These are phyloP conservation scores for Penicillium canescens DNA, from an alignment of 495 filamentous ascomycete species.

Conservation along the genomic window DNA sequence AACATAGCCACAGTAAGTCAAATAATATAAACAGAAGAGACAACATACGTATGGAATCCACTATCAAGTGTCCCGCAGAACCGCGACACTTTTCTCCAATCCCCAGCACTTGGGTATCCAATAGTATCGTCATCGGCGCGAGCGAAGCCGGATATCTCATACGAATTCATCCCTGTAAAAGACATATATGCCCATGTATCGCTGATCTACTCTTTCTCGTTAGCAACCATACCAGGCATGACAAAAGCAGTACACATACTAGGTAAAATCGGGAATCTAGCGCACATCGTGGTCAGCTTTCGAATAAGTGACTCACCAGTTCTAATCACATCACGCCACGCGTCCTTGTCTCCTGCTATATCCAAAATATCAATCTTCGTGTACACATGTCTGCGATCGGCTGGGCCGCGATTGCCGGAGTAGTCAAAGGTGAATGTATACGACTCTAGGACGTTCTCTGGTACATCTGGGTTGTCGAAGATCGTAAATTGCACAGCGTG, in stretches of 20 bases:
- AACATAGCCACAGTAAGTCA: too few species aligned
- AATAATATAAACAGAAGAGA: too few species aligned
- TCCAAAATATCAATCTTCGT: not conserved
- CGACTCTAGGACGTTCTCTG: not conserved
- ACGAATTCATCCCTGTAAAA: too few species aligned
- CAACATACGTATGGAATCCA: constrained; percentile 1
- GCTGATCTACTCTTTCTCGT: too few species aligned
- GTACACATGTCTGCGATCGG: not conserved
- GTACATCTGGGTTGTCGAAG: not conserved
- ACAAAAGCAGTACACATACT: too few species aligned
- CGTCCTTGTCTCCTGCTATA: not conserved
- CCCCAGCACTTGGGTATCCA: not conserved
- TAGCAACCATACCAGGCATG: too few species aligned
- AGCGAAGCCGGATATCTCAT: not conserved
- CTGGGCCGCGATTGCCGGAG: not conserved
- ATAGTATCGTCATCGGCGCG: not conserved
- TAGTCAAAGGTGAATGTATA: constrained; percentile 8
- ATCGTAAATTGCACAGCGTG: constrained; percentile 2
- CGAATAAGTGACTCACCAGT: not conserved
- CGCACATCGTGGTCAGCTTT: not conserved
- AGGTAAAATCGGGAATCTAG: too few species aligned
- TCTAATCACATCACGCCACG: not conserved
- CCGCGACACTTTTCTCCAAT: not conserved
- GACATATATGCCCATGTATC: too few species aligned
- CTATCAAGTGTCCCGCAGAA: not conserved